phyloP scores from a whole-genome alignment of 1,284 basidiomycete species.

The Chalciporus piperatoides region DNA sequence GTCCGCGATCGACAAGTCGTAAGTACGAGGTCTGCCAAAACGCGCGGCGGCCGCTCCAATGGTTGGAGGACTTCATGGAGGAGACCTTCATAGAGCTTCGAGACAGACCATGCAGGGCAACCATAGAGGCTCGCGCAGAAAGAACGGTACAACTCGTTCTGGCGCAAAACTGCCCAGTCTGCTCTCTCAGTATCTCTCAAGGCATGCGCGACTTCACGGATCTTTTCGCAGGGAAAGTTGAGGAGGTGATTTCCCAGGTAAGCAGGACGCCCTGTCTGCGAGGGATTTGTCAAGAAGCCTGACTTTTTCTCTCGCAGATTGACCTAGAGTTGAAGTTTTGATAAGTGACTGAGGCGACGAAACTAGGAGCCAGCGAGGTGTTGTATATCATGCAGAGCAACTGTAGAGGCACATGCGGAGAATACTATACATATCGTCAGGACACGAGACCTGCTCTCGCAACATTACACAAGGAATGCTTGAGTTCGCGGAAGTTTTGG shows the following conservation, averaged over 20 bases:
- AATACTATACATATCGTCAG: constrained; percentile 10
- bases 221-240: constrained; percentile 16
- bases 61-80: constrained; percentile 15
- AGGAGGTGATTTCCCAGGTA: constrained; percentile 18
- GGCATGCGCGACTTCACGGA: constrained; percentile 19
- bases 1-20: too few relatives aligned
- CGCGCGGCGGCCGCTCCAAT: background rate
- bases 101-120: constrained; percentile 10
- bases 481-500: constrained; percentile 7
- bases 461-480: constrained; percentile 2
- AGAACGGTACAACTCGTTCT: constrained; percentile 1
- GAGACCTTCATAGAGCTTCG: background rate
- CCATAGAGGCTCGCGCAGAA: background rate
- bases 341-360: background rate
- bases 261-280: background rate
- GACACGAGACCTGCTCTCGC: background rate
- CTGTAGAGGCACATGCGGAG: background rate
- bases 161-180: constrained; percentile 1
- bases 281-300: background rate
- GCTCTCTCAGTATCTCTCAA: constrained; percentile 5
- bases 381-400: constrained; percentile 5
- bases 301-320: constrained; percentile 9
- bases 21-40: background rate
- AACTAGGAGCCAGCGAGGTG: background rate
- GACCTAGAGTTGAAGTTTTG: constrained; percentile 4